Conservation (phyloP, 2,329 filamentous ascomycete genomes). For the Neobulgaria alba region DNA sequence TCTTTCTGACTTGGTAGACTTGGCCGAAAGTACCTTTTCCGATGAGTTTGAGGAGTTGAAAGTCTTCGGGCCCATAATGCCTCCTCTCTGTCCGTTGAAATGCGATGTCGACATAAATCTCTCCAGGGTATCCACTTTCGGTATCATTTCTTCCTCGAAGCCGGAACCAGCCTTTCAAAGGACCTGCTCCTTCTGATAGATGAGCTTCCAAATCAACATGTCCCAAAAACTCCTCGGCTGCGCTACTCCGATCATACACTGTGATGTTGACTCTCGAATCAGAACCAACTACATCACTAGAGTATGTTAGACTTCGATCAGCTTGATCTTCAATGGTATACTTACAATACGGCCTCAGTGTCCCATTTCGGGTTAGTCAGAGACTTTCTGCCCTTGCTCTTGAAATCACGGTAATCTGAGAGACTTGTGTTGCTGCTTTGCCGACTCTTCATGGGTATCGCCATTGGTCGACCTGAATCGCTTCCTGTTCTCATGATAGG, state of each 20-base stretch:
- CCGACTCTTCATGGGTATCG: conserved; percentile 88
- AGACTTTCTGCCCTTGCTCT: conserved; percentile 46
- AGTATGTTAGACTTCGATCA: conserved; percentile 11
- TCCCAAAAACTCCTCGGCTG: conserved; percentile 83
- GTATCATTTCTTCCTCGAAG: conserved; percentile 69
- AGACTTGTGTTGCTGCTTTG: conserved; percentile 93
- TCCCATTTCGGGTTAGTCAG: conserved; percentile 90
- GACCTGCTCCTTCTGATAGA: conserved; percentile 55
- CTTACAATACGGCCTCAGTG: conserved; percentile 90
- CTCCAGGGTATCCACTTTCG: conserved; percentile 68
- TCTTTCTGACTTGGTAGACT: conserved; percentile 97
- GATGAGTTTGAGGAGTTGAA: conserved; percentile 91
- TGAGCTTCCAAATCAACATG: conserved; percentile 76
- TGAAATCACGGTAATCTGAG: conserved; percentile 51
- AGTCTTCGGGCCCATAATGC: conserved; percentile 90
- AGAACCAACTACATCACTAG: conserved; percentile 84
- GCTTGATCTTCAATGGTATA: conserved; percentile 17
- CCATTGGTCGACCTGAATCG: conserved; percentile 77
- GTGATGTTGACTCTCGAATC: conserved; percentile 88
- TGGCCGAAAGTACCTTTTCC: conserved; percentile 98
- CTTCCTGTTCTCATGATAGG: conserved; percentile 64
- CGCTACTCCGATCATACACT: conserved; percentile 75
- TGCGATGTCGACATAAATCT: conserved; percentile 77
- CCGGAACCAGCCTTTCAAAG: conserved; percentile 77
- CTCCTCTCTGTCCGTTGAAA: conserved; percentile 86